phyloP scores from a whole-genome alignment of 352 stramenopile species.

The Elongisporangium senticosum region DNA sequence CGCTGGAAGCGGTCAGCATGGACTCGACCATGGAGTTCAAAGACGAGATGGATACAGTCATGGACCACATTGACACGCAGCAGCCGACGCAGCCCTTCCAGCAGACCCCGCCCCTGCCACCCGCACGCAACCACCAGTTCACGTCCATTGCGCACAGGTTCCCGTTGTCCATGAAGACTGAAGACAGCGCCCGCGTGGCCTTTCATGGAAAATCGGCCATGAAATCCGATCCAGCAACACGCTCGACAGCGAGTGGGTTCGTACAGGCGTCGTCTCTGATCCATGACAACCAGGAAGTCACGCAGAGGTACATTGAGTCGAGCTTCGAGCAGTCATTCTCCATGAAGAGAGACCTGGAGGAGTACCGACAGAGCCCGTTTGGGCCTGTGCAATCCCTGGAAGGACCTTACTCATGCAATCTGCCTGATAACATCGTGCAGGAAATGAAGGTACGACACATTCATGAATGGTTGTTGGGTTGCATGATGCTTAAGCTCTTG shows the following conservation, averaged over 20 bases:
- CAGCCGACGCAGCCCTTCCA: slow-evolving; percentile 3
- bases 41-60: slow-evolving; percentile 15
- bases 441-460: slow-evolving; percentile 60
- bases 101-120: neutral
- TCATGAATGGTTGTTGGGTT: neutral
- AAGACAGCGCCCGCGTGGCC: slow-evolving; percentile 24
- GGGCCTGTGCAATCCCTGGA: neutral
- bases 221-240: neutral
- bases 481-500: neutral
- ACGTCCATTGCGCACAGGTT: slow-evolving; percentile 57
- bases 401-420: neutral
- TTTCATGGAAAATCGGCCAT: neutral
- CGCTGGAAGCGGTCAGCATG: slow-evolving; percentile 20
- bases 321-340: slow-evolving; percentile 25
- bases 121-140: slow-evolving; percentile 29
- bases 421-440: slow-evolving; percentile 5
- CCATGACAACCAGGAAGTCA: slow-evolving; percentile 4
- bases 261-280: slow-evolving; percentile 7
- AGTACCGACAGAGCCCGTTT: slow-evolving; percentile 29
- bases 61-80: slow-evolving; percentile 11
- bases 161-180: slow-evolving; percentile 33
- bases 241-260: neutral
- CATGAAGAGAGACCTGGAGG: slow-evolving; percentile 29
- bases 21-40: slow-evolving; percentile 15
- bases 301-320: slow-evolving; percentile 22